A percentile compares a stretch with the other conserved stretches of the same genome.
These are phyloP conservation scores for Leishmania mexicana DNA, from an alignment of 208 protist genomes.

Conservation along the genomic window DNA sequence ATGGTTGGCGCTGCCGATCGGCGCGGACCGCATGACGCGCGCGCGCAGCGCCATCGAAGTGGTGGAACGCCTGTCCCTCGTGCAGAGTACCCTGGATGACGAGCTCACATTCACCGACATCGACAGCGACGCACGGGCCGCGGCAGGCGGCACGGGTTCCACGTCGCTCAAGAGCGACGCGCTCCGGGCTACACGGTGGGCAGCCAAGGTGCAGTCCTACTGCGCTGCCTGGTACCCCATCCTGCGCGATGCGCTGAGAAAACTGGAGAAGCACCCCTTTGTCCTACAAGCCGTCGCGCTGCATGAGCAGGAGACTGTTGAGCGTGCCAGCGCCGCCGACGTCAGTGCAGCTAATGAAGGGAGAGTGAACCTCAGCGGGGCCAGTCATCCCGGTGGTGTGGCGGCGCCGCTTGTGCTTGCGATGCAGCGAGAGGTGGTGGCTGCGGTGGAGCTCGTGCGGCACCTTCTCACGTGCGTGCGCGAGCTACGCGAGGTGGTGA, in stretches of 20 bases:
- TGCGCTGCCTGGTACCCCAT: slow-evolving; percentile 39
- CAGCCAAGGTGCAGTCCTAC: slow-evolving; percentile 52
- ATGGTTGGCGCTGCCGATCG: slow-evolving; percentile 95
- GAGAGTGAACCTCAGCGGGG: neutral
- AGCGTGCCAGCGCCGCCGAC: slow-evolving; percentile 9
- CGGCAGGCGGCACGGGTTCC: neutral
- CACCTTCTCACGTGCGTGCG: slow-evolving; percentile 76
- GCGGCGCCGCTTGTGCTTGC: slow-evolving; percentile 87
- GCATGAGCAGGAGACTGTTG: slow-evolving; percentile 26
- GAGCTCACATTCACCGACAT: slow-evolving; percentile 34
- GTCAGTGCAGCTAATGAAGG: neutral
- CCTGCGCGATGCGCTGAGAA: slow-evolving; percentile 18
- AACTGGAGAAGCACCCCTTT: slow-evolving; percentile 38
- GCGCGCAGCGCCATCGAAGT: slow-evolving; percentile 55
- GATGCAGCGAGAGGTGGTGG: slow-evolving; percentile 90
- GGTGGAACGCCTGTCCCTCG: slow-evolving; percentile 67
- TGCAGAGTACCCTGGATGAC: slow-evolving; percentile 66
- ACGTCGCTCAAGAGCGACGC: neutral
- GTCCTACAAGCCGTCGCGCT: slow-evolving; percentile 32
- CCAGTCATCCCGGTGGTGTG: slow-evolving; percentile 1
- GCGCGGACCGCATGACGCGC: slow-evolving; percentile 86
- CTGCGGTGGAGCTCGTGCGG: slow-evolving; percentile 58
- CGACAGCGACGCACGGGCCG: neutral
- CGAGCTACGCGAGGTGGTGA: slow-evolving; percentile 63
- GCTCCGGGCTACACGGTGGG: slow-evolving; percentile 47